Evolutionary conservation across 1,284 basidiomycete genomes (phyloP), one percentile per base, ranked within the genome.

Genomic region (Golubevia sp.): DNA sequence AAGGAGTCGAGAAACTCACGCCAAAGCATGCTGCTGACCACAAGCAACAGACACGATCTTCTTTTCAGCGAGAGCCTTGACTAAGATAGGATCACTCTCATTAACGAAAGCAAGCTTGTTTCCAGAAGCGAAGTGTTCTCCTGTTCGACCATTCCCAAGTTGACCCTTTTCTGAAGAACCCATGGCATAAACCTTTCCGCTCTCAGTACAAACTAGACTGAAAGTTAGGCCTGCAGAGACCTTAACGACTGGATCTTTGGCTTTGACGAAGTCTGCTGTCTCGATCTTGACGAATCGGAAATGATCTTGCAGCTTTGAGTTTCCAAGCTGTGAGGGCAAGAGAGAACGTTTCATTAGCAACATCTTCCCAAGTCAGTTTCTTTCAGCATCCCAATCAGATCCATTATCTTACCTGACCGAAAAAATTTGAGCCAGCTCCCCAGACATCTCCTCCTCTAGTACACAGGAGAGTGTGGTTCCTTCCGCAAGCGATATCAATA

Each of bases 151-250:
- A 75, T 94, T 95, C 0, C 94, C 95, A 0, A 97, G 87, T 73
- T 97, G 93, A 1, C 95, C 95, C 70, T 92, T 90, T 84, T 97
- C 93, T n/a, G 90, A 91, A 60, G 91, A 94, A 38, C 95, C 95
- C 69, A 93, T 90, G 0, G 93, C 88, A 78, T 91, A 97, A 1
- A 97, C 92, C 87, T 90, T 90, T 21, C 94, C 95, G 24, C 87
- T 87, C 61, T 89, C 88, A 2, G 92, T 91, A 61, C 96, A 87
- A 59, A 95, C 88, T 18, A 94, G 84, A 1, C 92, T 92, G 85
- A 95, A 97, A 0, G 89, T 90, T 63, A 91, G 86, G 0, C 95
- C 95, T 0, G 92, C 92, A 7, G 90, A 88, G 6, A 90, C 93
- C 77, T 91, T 88, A 49, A 91, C 83, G 60, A 91, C 88, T 55